Evolutionary conservation across 2,329 filamentous ascomycete genomes (phyloP), one percentile per base, ranked within the genome.

Genomic region (Bipolaris victoriae): DNA sequence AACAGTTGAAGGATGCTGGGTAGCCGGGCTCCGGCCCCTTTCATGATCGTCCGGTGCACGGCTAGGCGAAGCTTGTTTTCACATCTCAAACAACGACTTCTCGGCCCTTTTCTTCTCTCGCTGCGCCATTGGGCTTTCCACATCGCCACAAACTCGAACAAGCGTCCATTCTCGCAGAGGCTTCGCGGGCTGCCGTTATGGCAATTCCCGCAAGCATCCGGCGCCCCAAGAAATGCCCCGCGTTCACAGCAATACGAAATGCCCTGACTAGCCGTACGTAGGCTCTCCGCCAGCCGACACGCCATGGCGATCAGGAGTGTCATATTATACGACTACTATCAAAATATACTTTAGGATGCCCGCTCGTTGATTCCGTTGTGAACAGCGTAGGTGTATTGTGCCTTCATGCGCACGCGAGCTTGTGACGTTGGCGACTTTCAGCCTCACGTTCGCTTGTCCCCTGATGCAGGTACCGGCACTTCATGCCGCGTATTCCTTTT

Each of bases 51-150:
- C 33, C 40, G 1, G 40, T 31, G 33, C 33, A 33, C 24, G 18
- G 33, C 40, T 51, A 22, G 43, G 20, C 39, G 33, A 36, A 44
- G 52, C 52, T 51, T 55, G 29, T 55, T 43, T 33, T 31, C 37
- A 20, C 52, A 48, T 40, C 47, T 40, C 47, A 52, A 40, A 45
- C 24, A 33, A 18, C 31, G 26, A 26, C 40, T 36, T 22, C 10
- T 35, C 52, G 15, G 33, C 29, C 13, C 13, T 43, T 43, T 39
- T 22, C 52, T 58, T 49, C 29, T 45, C 6, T 47, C 40, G 13
- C 22, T 15, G 40, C 41, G 51, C 35, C 39, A 41, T 50, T 40
- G 26, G 29, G 26, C 20, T 9, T 36, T 31, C 11, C 7, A 24
- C 7, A 20, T 51, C 33, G 45, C 47, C 47, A 45, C 47, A 33